Conservation (phyloP, 768 basidiomycete species). For the Terana coerulea region DNA sequence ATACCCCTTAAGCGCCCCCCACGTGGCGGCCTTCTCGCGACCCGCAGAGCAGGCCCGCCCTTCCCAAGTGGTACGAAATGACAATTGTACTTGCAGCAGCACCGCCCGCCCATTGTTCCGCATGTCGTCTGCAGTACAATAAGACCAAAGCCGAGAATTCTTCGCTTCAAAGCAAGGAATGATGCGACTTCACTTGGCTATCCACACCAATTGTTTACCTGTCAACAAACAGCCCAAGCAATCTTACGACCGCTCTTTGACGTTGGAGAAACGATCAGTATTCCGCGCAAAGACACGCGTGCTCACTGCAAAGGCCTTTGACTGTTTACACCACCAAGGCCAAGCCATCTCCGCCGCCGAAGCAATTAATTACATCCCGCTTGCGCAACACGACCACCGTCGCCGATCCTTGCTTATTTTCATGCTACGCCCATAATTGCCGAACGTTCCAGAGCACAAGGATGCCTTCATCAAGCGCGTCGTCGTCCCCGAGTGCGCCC, state of each 20-base stretch:
- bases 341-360: too few species aligned
- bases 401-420: too few species aligned
- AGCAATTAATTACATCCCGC: too few species aligned
- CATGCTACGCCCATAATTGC: too few species aligned
- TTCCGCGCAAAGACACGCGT: background rate
- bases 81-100: slow-evolving; percentile 20
- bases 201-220: slow-evolving; percentile 2
- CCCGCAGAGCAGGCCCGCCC: slow-evolving; percentile 11
- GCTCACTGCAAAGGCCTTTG: too few species aligned
- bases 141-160: background rate
- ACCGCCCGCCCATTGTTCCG: slow-evolving; percentile 4
- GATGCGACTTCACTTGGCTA: too few species aligned
- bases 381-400: too few species aligned
- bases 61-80: slow-evolving; percentile 9
- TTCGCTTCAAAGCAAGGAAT: background rate
- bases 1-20: slow-evolving; percentile 12
- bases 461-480: too few species aligned
- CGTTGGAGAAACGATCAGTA: background rate
- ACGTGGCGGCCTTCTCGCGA: slow-evolving; percentile 23
- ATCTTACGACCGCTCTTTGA: background rate
- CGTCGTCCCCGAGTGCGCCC: too few species aligned
- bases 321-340: too few species aligned
- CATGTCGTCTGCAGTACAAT: slow-evolving; percentile 4
- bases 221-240: background rate
- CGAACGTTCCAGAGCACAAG: too few species aligned